A percentile compares a stretch with the other conserved stretches of the same genome.
phyloP scores from a whole-genome alignment of 257 asterid genomes.

The Knoxia roxburghii region DNA sequence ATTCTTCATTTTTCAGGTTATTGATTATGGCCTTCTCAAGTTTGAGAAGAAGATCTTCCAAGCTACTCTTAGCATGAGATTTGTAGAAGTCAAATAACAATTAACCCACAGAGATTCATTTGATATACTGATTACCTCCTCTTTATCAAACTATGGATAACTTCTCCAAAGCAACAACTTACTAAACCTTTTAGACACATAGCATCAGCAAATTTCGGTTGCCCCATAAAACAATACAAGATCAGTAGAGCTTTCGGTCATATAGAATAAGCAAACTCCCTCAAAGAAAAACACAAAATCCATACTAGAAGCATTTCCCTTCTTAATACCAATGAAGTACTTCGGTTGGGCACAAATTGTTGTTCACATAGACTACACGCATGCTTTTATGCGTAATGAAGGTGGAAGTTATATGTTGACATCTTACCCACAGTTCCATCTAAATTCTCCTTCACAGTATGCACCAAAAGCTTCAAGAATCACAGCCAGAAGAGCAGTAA shows the following conservation, averaged over 20 bases:
- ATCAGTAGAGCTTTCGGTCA: background rate
- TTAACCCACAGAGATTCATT: background rate
- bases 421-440: slow-evolving; percentile 94
- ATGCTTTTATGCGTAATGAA: background rate
- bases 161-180: background rate
- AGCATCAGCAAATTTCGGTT: background rate
- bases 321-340: background rate
- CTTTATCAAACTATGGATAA: background rate
- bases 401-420: background rate
- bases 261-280: background rate
- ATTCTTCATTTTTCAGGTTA: background rate
- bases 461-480: slow-evolving; percentile 90
- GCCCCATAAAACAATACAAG: background rate
- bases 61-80: background rate
- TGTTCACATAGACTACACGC: background rate
- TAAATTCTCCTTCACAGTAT: slow-evolving; percentile 97
- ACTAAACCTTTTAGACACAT: background rate
- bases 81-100: background rate
- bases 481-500: slow-evolving; percentile 83
- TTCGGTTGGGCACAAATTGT: background rate
- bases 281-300: background rate
- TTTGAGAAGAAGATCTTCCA: background rate
- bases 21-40: background rate
- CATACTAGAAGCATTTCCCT: background rate
- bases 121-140: background rate